phyloP scores from a whole-genome alignment of 345 rosid genomes.

The Noccaea bulbosa region DNA sequence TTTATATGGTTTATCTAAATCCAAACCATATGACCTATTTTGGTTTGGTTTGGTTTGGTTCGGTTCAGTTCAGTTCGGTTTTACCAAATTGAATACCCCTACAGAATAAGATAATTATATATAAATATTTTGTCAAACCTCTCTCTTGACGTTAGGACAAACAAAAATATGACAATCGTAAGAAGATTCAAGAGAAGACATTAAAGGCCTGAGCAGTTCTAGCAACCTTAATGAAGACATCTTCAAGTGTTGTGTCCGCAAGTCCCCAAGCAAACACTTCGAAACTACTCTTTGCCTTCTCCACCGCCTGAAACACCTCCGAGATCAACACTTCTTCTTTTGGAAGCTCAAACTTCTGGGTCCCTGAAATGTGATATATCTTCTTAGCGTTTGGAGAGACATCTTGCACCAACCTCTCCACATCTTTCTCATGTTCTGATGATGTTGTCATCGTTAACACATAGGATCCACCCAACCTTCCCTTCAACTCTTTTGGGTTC shows the following conservation, averaged over 20 bases:
- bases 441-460: constrained; percentile 85
- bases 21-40: too few relatives aligned
- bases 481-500: constrained; percentile 83
- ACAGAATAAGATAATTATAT: too few relatives aligned
- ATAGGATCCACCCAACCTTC: constrained; percentile 80
- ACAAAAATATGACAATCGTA: background rate
- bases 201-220: constrained; percentile 49
- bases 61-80: too few relatives aligned
- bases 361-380: constrained; percentile 80
- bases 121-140: background rate
- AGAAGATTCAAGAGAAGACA: constrained; percentile 38
- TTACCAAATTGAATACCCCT: too few relatives aligned
- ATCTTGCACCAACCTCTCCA: constrained; percentile 59
- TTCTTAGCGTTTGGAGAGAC: constrained; percentile 68
- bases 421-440: constrained; percentile 59
- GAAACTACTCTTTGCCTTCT: constrained; percentile 70
- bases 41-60: too few relatives aligned
- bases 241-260: constrained; percentile 89
- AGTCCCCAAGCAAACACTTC: constrained; percentile 90
- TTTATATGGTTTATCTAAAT: too few relatives aligned
- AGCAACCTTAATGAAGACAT: constrained; percentile 96
- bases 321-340: constrained; percentile 70
- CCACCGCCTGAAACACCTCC: constrained; percentile 76
- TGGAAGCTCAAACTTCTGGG: constrained; percentile 92
- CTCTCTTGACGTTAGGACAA: background rate